Evolutionary conservation across 2,329 filamentous ascomycete genomes (phyloP).

Genomic region (Aspergillus piperis): DNA sequence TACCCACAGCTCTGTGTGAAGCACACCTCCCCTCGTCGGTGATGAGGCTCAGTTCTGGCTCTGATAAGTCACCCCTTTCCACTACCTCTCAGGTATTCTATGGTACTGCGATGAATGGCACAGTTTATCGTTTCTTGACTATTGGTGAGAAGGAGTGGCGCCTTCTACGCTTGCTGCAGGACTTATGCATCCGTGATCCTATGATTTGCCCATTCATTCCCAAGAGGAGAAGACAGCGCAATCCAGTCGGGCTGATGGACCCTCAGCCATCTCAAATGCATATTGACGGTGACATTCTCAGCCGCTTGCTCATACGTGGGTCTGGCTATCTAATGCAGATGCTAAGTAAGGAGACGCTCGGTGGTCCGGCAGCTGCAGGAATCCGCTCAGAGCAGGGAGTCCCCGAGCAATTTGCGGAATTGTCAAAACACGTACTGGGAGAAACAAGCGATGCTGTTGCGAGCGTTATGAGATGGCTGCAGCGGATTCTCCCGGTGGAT

Average conservation of each 20-base stretch:
- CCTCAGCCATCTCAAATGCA: slow-evolving; percentile 58
- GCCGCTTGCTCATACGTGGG: slow-evolving; percentile 53
- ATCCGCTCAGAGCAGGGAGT: slow-evolving; percentile 20
- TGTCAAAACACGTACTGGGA: slow-evolving; percentile 54
- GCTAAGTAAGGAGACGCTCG: slow-evolving; percentile 28
- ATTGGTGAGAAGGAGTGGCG: slow-evolving; percentile 64
- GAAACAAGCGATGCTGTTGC: slow-evolving; percentile 27
- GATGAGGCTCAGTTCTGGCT: slow-evolving; percentile 30
- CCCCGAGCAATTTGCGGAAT: slow-evolving; percentile 48
- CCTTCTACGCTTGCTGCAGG: slow-evolving; percentile 72
- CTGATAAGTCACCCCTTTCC: slow-evolving; percentile 18
- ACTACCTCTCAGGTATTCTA: slow-evolving; percentile 53
- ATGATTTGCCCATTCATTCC: slow-evolving; percentile 54
- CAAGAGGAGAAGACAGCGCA: slow-evolving; percentile 31
- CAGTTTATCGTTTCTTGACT: slow-evolving; percentile 68
- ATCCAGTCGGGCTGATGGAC: slow-evolving; percentile 32
- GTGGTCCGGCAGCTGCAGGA: slow-evolving; percentile 13
- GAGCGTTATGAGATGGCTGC: slow-evolving; percentile 39
- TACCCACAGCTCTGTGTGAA: slow-evolving; percentile 32
- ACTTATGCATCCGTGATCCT: slow-evolving; percentile 57
- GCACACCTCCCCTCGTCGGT: slow-evolving; percentile 39
- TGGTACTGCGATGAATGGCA: slow-evolving; percentile 69
- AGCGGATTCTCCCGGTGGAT: slow-evolving; percentile 31
- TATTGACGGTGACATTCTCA: slow-evolving; percentile 67
- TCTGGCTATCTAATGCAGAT: slow-evolving; percentile 33